Evolutionary conservation across 768 basidiomycete genomes (phyloP), one percentile per base, ranked within the genome.

Genomic region (Mycena galopus): DNA sequence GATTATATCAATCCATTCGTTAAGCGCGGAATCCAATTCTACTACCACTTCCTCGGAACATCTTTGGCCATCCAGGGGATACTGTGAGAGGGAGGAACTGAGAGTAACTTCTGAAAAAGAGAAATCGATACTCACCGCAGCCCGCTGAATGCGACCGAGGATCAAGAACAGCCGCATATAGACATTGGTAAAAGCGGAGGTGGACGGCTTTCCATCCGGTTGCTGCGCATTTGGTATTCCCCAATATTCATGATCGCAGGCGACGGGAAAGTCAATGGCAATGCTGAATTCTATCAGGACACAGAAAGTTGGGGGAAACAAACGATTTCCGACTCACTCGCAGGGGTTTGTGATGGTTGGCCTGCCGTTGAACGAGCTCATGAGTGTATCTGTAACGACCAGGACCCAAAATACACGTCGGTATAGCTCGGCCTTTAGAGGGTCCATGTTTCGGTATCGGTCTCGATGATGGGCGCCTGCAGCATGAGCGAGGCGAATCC

Each of bases 241-340:
- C 88, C 88, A 90, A 67, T 85, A 88, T 61, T 86, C 84, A 67
- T 86, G 85, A 21, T 73, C 72, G 30, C 53, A 65, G 33, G 7
- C 42, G 14, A 57, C n/a, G 2, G 72, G 72, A 6, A 69, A 50
- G 29, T 68, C 62, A 9, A 69, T 7, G 11, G 69, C 72, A 16
- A 69, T n/a, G 42, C 72, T 73, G 53, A 7, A 30, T 10, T 17
- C 14, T 23, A n/a, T n/a, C 11, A 39, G 25, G 16, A 10, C 3
- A 2, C 19, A 5, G 12, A 11, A 58, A 37, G 23, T 9, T 17
- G 21, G n/a, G n/a, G n/a, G n/a, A 19, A 27, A 12, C 33, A 39
- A 55, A 33, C 23, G 4, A 59, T 17, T 25, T 17, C 21, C 70
- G n/a, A n/a, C n/a, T 42, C 11, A 72, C 71, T 72, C 71, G 16